Evolutionary conservation across 225 moss, liverwort and hornwort species (phyloP).

Genomic region (Rhytidiadelphus loreus): DNA sequence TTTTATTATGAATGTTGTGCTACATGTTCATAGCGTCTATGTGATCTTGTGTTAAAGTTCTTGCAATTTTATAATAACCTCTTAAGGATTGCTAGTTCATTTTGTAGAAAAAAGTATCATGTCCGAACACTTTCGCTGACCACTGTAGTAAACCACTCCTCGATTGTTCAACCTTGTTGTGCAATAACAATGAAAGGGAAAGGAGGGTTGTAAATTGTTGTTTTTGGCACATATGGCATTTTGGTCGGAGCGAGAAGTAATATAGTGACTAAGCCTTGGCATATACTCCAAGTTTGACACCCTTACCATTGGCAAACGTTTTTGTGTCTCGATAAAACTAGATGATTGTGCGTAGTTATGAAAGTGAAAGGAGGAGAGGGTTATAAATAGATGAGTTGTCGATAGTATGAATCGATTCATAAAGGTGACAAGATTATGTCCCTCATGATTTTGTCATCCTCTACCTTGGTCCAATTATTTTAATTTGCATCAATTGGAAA

Average conservation of each 20-base stretch:
- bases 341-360: not conserved
- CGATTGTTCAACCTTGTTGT: rapidly evolving
- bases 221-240: not conserved
- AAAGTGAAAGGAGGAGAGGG: not conserved
- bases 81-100: no score
- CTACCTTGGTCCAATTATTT: not conserved
- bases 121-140: no score
- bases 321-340: not conserved
- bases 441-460: not conserved
- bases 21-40: no score
- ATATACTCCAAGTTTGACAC: not conserved
- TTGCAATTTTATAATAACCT: no score
- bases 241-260: not conserved
- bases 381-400: not conserved
- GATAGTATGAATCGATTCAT: not conserved
- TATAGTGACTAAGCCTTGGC: not conserved
- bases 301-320: rapidly evolving
- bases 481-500: not conserved
- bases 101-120: no score
- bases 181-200: not conserved
- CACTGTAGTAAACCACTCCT: rapidly evolving
- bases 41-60: no score
- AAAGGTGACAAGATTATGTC: rapidly evolving
- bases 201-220: not conserved
- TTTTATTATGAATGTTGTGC: no score